Percentiles rank a stretch among this genome's conserved stretches.
Evolutionary conservation across 108 stramenopile species (phyloP).

Genomic region (Discostella stelligeroides): DNA sequence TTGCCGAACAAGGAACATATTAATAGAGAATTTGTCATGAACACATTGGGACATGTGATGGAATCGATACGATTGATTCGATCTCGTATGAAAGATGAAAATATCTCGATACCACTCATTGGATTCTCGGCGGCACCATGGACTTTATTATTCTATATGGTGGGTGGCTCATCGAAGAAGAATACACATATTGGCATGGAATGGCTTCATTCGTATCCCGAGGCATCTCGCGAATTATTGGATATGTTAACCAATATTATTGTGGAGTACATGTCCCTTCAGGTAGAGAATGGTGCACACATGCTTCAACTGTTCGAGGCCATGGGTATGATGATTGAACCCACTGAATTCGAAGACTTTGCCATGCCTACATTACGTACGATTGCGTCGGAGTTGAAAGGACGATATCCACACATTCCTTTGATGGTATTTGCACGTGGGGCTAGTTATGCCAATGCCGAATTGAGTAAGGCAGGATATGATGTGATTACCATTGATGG

Average conservation of each 20-base stretch:
- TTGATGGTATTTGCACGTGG: slow-evolving; percentile 94
- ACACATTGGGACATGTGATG: slow-evolving; percentile 87
- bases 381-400: slow-evolving; percentile 77
- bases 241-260: slow-evolving; percentile 86
- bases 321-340: slow-evolving; percentile 95
- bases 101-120: slow-evolving; percentile 83
- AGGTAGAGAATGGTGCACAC: slow-evolving; percentile 91
- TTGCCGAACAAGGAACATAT: slow-evolving; percentile 64
- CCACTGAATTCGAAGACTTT: slow-evolving; percentile 75
- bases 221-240: slow-evolving; percentile 75
- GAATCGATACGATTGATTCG: slow-evolving; percentile 78
- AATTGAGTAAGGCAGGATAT: slow-evolving; percentile 70
- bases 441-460: slow-evolving; percentile 76
- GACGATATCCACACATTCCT: slow-evolving; percentile 87
- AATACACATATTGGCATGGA: slow-evolving; percentile 81
- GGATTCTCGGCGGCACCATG: slow-evolving; percentile 96
- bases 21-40: slow-evolving; percentile 67
- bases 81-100: slow-evolving; percentile 80
- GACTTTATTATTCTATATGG: slow-evolving; percentile 96
- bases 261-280: slow-evolving; percentile 91
- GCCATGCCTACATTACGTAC: slow-evolving; percentile 86
- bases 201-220: slow-evolving; percentile 83
- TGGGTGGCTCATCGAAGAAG: slow-evolving; percentile 92
- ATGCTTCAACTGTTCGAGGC: slow-evolving; percentile 95
- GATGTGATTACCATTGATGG: slow-evolving; percentile 96